Base-by-base conservation (phyloP, 108 stramenopile species). In the Cyclotella baltica region DNA sequence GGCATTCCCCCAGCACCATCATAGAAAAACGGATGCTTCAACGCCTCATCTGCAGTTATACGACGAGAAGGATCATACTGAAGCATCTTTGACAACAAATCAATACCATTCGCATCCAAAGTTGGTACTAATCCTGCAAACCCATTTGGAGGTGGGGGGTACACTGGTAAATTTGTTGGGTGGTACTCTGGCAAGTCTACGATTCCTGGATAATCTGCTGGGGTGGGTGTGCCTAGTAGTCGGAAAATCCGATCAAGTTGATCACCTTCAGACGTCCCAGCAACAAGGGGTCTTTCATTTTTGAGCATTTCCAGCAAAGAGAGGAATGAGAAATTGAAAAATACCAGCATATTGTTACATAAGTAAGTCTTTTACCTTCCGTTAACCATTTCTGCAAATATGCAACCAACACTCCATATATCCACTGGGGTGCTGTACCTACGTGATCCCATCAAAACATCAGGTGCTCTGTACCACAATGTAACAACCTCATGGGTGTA, bases 401-500 rank as follows among this genome's bases (percentile, higher is more conserved):
- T 98, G 72, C 97, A 98, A 34, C 99, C 99, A 34, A 98, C 95
- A 72, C 88, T 90, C 99, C 99, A 99, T 40, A 99, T 97, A 83
- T 99, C 99, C 2, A 99, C 99, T 0, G 99, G 98, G 0, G 99
- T 98, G 18, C 91, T 94, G 70, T 99, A 99, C 76, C 96, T 95
- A 30, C 98, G 81, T 11, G 92, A 90, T 27, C 98, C 99, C 94
- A 99, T 89, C 47, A 99, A 82, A 5, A 99, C 98, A 77, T 99
- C 99, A 0, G 99, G 99, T 11, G 99, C 97, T 18, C 99, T 90
- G 73, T 99, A 99, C 99, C 99, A 99, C 53, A 99, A 84, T 6
- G 99, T 99, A 3, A 99, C 99, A 36, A 99, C 94, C 83, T 95
- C 97, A 72, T 96, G 95, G 0, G 97, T 98, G 72, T 97, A 98